Conservation (phyloP, 2,329 filamentous ascomycete species). For the Helminthosporium solani region DNA sequence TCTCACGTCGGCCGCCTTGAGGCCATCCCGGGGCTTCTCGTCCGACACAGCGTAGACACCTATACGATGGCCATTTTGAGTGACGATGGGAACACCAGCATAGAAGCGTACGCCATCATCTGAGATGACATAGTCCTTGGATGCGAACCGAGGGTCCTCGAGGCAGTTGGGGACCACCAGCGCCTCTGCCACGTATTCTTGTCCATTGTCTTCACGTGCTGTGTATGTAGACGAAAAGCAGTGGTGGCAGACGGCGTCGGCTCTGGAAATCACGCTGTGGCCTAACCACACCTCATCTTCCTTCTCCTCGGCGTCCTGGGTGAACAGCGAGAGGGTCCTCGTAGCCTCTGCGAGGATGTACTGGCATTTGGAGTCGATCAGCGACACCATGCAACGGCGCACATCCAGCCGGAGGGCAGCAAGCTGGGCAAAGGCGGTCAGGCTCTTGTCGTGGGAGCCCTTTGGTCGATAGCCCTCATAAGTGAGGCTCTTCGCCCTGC, state of each 20-base stretch:
- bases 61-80: constrained; percentile 30
- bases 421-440: constrained; percentile 42
- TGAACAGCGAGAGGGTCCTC: constrained; percentile 35
- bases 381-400: constrained; percentile 38
- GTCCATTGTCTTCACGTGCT: constrained; percentile 21
- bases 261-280: constrained; percentile 30
- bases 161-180: constrained; percentile 31
- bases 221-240: constrained; percentile 28
- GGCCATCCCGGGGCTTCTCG: constrained; percentile 26
- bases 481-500: constrained; percentile 26
- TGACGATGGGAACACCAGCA: constrained; percentile 34
- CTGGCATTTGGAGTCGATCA: constrained; percentile 40
- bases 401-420: constrained; percentile 35
- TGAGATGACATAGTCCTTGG: constrained; percentile 26
- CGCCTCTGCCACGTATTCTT: constrained; percentile 18
- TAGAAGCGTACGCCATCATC: constrained; percentile 36
- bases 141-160: constrained; percentile 24
- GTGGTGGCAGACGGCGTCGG: constrained; percentile 32
- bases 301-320: constrained; percentile 19
- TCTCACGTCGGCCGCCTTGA: constrained; percentile 26
- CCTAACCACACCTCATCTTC: constrained; percentile 35
- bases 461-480: constrained; percentile 25
- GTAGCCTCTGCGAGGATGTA: constrained; percentile 45
- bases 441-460: constrained; percentile 26
- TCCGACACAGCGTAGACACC: constrained; percentile 36